Evolutionary conservation across 495 filamentous ascomycete genomes (phyloP).

Genomic region (Evernia prunastri): DNA sequence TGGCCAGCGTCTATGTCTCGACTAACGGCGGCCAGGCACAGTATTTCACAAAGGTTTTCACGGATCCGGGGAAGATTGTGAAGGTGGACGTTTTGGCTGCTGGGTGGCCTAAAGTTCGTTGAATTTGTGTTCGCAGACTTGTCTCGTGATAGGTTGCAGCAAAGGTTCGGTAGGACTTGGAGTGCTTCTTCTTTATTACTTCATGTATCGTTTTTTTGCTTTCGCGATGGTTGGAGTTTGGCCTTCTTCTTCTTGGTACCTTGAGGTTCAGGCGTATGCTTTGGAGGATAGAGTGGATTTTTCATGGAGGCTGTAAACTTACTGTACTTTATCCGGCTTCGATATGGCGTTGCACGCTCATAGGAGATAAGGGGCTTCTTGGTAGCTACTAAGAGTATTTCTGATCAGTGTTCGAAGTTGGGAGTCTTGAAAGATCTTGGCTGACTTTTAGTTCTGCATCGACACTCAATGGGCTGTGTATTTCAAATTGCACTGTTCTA

Average conservation of each 20-base stretch:
- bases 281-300: no score
- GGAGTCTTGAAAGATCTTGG: no score
- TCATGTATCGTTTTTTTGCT: no score
- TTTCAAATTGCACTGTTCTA: neutral
- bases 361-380: neutral
- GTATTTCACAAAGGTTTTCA: neutral
- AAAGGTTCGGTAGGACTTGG: neutral
- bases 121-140: neutral
- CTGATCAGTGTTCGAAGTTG: neutral
- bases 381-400: neutral
- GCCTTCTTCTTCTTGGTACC: no score
- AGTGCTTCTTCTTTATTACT: no score
- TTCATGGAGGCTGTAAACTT: no score
- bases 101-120: neutral
- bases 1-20: conserved; percentile 14
- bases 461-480: no score
- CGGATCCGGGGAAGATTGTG: neutral
- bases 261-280: no score
- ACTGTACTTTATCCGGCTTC: neutral
- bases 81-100: neutral
- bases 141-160: no score
- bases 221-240: no score
- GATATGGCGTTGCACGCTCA: neutral
- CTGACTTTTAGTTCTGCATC: no score
- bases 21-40: neutral